Conservation (phyloP, 352 stramenopile genomes). For the Globisporangium emineosum region DNA sequence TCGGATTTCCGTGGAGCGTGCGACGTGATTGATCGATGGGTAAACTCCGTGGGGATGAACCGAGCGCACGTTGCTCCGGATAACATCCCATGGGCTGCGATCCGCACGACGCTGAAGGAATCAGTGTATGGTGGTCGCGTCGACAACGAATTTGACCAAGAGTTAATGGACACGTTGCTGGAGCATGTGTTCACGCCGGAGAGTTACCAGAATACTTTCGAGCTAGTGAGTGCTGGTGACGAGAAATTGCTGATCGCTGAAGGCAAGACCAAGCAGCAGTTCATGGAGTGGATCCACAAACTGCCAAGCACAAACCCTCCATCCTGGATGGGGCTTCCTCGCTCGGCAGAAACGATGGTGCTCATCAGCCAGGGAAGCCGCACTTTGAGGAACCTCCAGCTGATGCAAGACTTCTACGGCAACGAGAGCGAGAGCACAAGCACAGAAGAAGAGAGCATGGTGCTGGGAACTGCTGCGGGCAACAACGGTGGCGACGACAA, state of each 20-base stretch:
- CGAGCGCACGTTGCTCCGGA: conserved; percentile 93
- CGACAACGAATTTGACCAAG: conserved; percentile 96
- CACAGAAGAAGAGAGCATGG: conserved; percentile 61
- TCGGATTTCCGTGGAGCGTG: conserved; percentile 96
- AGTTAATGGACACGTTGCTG: conserved; percentile 94
- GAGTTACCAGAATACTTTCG: conserved; percentile 91
- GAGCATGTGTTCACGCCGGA: conserved; percentile 92
- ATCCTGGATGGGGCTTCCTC: conserved; percentile 90
- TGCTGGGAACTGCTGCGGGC: conserved; percentile 29
- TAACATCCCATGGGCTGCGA: conserved; percentile 97
- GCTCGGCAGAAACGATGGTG: conserved; percentile 90
- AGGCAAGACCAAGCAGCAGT: conserved; percentile 90
- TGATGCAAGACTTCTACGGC: conserved; percentile 82
- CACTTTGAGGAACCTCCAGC: conserved; percentile 80
- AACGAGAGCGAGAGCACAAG: conserved; percentile 42
- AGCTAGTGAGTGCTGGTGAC: conserved; percentile 47
- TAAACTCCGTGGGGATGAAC: conserved; percentile 83
- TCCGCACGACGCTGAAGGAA: conserved; percentile 95
- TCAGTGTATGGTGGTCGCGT: conserved; percentile 98
- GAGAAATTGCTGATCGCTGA: conserved; percentile 75
- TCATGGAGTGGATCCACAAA: conserved; percentile 87
- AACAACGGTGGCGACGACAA: conserved; percentile 22
- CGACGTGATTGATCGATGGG: conserved; percentile 97
- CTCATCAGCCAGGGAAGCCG: conserved; percentile 73
- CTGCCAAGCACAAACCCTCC: conserved; percentile 90